Evolutionary conservation across 345 rosid species (phyloP).

Genomic region (Eutrema heterophyllum): DNA sequence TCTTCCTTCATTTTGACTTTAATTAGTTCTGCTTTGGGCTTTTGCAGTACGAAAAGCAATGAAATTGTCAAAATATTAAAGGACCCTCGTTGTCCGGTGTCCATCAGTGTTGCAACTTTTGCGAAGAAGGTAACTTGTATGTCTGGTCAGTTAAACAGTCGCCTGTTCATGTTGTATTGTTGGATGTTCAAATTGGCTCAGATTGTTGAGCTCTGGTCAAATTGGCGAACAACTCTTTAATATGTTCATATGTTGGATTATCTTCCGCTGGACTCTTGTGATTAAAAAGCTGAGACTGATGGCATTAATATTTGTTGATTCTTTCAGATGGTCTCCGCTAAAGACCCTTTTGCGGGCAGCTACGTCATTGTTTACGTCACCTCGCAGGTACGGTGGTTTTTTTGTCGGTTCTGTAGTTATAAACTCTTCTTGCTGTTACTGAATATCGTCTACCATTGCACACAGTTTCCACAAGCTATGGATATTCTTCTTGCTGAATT

Average conservation of each 20-base stretch:
- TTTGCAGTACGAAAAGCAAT: conserved; percentile 63
- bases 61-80: conserved; percentile 66
- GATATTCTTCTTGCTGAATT: conserved; percentile 87
- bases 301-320: conserved; percentile 1
- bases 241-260: background rate
- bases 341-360: conserved; percentile 68
- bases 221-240: background rate
- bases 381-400: conserved; percentile 52
- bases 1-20: background rate
- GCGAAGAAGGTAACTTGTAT: conserved; percentile 66
- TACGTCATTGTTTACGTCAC: conserved; percentile 66
- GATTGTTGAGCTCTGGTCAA: background rate
- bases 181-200: conserved; percentile 12
- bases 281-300: background rate
- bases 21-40: background rate
- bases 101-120: conserved; percentile 67
- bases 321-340: conserved; percentile 61
- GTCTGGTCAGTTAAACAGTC: background rate
- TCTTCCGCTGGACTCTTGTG: background rate
- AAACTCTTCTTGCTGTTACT: background rate
- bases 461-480: conserved; percentile 71
- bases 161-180: background rate
- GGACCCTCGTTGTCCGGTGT: conserved; percentile 66
- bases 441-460: conserved; percentile 3
- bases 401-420: background rate